Conservation (phyloP, 1,139 yeast genomes). For the Geotrichum siamense region DNA sequence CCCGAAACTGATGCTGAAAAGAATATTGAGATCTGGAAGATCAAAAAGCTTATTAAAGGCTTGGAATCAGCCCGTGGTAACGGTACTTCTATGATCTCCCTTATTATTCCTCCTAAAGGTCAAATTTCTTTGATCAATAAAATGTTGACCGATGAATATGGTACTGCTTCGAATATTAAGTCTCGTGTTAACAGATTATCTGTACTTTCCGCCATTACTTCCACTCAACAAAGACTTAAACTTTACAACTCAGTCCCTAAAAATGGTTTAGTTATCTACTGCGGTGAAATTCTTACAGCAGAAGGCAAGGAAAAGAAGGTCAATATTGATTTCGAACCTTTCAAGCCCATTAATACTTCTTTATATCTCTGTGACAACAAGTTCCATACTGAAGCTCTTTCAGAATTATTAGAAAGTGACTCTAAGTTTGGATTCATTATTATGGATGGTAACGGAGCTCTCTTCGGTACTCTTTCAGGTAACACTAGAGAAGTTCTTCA, state of each 20-base stretch:
- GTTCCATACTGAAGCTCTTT: constrained; percentile 93
- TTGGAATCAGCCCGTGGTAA: constrained; percentile 91
- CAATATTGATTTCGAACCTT: constrained; percentile 92
- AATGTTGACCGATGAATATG: constrained; percentile 96
- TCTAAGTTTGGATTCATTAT: constrained; percentile 94
- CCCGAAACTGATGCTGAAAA: constrained; percentile 66
- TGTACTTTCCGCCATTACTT: constrained; percentile 91
- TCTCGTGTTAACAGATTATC: constrained; percentile 95
- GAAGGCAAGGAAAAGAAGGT: constrained; percentile 96
- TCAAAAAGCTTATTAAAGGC: constrained; percentile 67
- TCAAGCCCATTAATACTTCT: constrained; percentile 96
- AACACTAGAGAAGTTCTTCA: constrained; percentile 94
- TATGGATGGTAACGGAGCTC: constrained; percentile 98
- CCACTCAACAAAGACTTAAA: constrained; percentile 93
- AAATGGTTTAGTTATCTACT: constrained; percentile 89
- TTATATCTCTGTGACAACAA: constrained; percentile 94
- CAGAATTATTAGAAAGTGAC: constrained; percentile 89
- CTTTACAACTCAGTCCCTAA: constrained; percentile 83
- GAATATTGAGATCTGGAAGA: constrained; percentile 98
- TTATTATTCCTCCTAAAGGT: constrained; percentile 87
- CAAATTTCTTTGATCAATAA: constrained; percentile 83
- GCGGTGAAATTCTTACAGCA: constrained; percentile 96
- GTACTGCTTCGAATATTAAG: constrained; percentile 96
- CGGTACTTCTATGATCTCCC: constrained; percentile 97
- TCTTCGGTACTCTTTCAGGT: constrained; percentile 94